Evolutionary conservation across 306 rosid genomes (phyloP), one percentile per base, ranked within the genome.

Genomic region (Dryas alaskensis): DNA sequence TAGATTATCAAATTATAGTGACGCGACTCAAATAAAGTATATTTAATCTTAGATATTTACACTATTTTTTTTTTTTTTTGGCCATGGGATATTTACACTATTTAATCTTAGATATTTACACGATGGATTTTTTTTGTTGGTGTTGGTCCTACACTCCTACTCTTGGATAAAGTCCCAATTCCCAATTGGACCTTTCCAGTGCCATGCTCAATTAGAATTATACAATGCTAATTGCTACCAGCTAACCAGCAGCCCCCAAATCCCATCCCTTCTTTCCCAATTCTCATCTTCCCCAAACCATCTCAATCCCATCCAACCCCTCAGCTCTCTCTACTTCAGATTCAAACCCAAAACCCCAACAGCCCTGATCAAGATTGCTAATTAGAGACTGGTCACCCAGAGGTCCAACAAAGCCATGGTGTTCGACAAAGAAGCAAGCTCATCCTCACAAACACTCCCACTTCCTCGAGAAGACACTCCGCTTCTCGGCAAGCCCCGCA

Each of bases 391-490:
- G 12, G 13, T 40, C 10, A 55, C 27, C 13, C 65, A 19, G 17
- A 45, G 75, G 4, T 46, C 48, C 46, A 25, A 47, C 51, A 47
- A 48, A 47, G 44, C 67, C 39, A 86, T 87, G 92, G 64, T 65
- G 11, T 73, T 83, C n/a, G 77, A 68, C 31, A 69, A 80, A 55
- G 76, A 82, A 73, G 87, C 85, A 53, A 64, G 86, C 10, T 89
- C 90, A 0, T 89, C 92, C 3, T 68, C 90, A 5, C 74, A 69
- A 8, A 69, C 69, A 0, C 81, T 87, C 0, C 89, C 88, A 12
- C 78, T 73, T 9, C 86, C 87, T 0, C 69, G 81, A 9, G 95
- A 85, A 17, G 89, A 85, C 63, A 85, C 92, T 0, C 92, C 92
- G 5, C 96, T 89, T 4, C 74, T 87, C 17, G 43, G 70, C 1